phyloP scores from a whole-genome alignment of 192 early-diverging fungal species.

The Paraglomus occultum region DNA sequence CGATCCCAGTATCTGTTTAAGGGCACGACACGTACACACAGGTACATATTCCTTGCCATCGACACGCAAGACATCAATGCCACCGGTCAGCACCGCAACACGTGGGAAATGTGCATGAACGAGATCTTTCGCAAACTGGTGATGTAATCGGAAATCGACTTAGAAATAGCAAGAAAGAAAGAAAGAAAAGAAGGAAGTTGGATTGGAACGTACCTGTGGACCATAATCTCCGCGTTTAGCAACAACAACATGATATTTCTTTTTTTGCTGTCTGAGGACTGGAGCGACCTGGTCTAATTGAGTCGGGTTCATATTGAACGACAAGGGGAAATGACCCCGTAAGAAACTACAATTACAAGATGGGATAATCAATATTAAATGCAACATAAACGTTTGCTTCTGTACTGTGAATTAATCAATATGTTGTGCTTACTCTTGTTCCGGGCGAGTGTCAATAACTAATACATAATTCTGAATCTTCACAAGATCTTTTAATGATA shows the following conservation, averaged over 20 bases:
- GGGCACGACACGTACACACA: slow-evolving; percentile 39
- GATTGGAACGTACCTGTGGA: slow-evolving; percentile 43
- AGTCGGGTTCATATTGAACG: slow-evolving; percentile 46
- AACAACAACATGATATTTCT: slow-evolving; percentile 54
- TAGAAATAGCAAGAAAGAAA: background rate
- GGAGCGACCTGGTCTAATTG: slow-evolving; percentile 44
- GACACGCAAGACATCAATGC: slow-evolving; percentile 46
- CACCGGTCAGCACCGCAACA: slow-evolving; percentile 51
- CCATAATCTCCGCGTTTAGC: slow-evolving; percentile 44
- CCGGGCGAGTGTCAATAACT: slow-evolving; percentile 57
- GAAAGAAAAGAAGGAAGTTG: background rate
- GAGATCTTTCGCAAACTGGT: slow-evolving; percentile 48
- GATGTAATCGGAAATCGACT: background rate
- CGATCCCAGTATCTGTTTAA: slow-evolving; percentile 35
- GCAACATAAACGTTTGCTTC: background rate
- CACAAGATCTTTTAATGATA: slow-evolving; percentile 49
- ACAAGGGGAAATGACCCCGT: slow-evolving; percentile 53
- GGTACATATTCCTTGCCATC: slow-evolving; percentile 13
- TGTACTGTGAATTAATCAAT: background rate
- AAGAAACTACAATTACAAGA: slow-evolving; percentile 39
- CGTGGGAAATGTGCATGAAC: slow-evolving; percentile 44
- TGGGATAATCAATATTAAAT: background rate
- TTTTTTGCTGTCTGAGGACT: slow-evolving; percentile 47
- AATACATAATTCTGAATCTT: slow-evolving; percentile 45
- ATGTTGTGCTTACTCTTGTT: slow-evolving; percentile 45